phyloP scores from a whole-genome alignment of 495 filamentous ascomycete genomes.

The Penicillium chermesinum region DNA sequence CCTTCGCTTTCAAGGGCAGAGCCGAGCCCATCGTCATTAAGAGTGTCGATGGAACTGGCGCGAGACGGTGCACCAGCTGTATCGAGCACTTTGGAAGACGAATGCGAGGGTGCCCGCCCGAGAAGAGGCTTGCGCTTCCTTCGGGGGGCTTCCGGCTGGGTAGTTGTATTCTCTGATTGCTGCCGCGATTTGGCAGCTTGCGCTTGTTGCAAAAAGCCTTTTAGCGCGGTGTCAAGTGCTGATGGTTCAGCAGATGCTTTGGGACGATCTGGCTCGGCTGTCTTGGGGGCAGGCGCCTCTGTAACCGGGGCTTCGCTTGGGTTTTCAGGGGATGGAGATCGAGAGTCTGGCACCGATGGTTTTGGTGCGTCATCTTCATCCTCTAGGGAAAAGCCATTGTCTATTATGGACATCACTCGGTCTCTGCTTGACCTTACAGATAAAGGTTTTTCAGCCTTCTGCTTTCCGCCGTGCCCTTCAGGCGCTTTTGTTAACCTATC shows the following conservation, averaged over 20 bases:
- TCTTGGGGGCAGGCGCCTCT: slow-evolving; percentile 11
- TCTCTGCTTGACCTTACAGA: slow-evolving; percentile 4
- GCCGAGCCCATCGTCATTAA: slow-evolving; percentile 51
- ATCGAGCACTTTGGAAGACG: slow-evolving; percentile 21
- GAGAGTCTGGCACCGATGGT: slow-evolving; percentile 26
- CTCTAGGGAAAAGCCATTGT: slow-evolving; percentile 22
- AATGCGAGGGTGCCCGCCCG: slow-evolving; percentile 44
- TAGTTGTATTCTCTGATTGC: slow-evolving; percentile 10
- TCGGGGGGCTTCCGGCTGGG: slow-evolving; percentile 15
- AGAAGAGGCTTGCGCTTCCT: slow-evolving; percentile 40
- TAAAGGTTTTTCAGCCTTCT: not conserved
- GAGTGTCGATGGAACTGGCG: slow-evolving; percentile 50
- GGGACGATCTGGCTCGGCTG: slow-evolving; percentile 8
- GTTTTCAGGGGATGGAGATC: slow-evolving; percentile 21
- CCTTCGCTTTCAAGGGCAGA: slow-evolving; percentile 37
- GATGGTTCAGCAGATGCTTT: slow-evolving; percentile 18
- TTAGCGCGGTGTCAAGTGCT: slow-evolving; percentile 35
- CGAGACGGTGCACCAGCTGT: slow-evolving; percentile 28
- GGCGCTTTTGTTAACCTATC: not conserved
- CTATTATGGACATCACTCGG: slow-evolving; percentile 11
- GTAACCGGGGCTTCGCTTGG: slow-evolving; percentile 4
- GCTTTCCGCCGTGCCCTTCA: not conserved
- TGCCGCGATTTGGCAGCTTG: slow-evolving; percentile 34
- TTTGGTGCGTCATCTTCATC: slow-evolving; percentile 25
- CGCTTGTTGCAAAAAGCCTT: slow-evolving; percentile 38